Conservation (phyloP, 148 eudicot species). For the Rhododendron ovatum region DNA sequence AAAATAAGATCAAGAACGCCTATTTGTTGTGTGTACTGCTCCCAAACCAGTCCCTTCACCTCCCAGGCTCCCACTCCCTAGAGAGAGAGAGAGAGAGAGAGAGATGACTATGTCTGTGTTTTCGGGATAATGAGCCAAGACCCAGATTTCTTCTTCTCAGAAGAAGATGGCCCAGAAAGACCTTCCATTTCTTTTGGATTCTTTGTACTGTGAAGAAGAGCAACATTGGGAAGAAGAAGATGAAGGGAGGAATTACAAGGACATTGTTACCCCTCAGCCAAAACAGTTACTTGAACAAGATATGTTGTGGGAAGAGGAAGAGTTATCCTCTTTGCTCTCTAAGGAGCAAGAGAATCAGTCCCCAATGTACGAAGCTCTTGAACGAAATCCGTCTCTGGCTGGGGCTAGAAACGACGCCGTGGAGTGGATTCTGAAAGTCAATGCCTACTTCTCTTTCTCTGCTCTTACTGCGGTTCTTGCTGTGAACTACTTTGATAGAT, state of each 20-base stretch:
- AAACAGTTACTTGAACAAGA: background rate
- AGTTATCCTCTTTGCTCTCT: conserved; percentile 1
- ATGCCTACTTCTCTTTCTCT: conserved; percentile 6
- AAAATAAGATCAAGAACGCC: background rate
- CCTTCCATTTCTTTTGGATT: background rate
- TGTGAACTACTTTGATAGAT: background rate
- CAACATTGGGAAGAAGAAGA: background rate
- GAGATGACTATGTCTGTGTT: background rate
- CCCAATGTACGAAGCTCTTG: background rate
- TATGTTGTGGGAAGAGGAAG: background rate
- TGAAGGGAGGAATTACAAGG: background rate
- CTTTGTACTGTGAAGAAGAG: background rate
- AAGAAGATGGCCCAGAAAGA: background rate
- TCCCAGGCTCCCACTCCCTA: background rate
- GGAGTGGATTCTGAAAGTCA: conserved; percentile 1
- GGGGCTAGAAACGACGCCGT: background rate
- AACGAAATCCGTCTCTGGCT: background rate
- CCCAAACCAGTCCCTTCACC: background rate
- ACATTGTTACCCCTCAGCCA: background rate
- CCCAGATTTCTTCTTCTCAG: background rate
- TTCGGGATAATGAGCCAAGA: background rate
- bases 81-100: background rate
- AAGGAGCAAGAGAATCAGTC: background rate
- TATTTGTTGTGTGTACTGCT: background rate
- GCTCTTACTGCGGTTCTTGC: conserved; percentile 4